Conservation (phyloP, 2,329 filamentous ascomycete genomes). For the Fusarium robinianum region DNA sequence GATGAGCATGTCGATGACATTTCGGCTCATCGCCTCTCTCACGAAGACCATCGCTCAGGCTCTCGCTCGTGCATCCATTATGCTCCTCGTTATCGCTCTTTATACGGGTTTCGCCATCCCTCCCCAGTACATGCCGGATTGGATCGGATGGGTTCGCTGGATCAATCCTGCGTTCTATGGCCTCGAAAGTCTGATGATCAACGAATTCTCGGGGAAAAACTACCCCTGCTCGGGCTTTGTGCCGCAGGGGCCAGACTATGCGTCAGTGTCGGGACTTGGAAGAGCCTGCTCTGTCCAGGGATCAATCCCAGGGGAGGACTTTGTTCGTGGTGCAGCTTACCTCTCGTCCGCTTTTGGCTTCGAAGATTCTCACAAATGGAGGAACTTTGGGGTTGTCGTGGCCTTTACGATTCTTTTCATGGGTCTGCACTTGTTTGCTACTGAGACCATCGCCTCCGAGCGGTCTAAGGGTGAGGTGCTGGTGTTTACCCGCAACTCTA, state of each 20-base stretch:
- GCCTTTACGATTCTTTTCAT: constrained; percentile 59
- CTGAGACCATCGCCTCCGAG: constrained; percentile 9
- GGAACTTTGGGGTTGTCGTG: constrained; percentile 66
- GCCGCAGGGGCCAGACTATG: constrained; percentile 6
- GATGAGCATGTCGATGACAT: constrained; percentile 28
- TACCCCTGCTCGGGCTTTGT: constrained; percentile 10
- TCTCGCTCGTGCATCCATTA: constrained; percentile 55
- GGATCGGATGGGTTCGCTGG: constrained; percentile 63
- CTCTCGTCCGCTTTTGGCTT: constrained; percentile 10
- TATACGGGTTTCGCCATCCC: constrained; percentile 37
- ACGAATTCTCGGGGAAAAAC: constrained; percentile 11
- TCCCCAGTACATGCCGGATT: constrained; percentile 11
- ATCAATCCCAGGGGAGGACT: constrained; percentile 7
- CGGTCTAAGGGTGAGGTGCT: constrained; percentile 16
- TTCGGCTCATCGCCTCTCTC: constrained; percentile 28
- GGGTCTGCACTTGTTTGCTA: constrained; percentile 6
- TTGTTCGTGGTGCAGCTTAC: constrained; percentile 10
- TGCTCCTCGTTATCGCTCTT: constrained; percentile 56
- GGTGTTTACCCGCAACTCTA: constrained; percentile 11
- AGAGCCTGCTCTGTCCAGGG: constrained; percentile 13
- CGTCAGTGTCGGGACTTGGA: not conserved
- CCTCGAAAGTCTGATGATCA: constrained; percentile 23
- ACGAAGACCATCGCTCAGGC: constrained; percentile 29
- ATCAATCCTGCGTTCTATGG: constrained; percentile 64
- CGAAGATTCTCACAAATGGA: constrained; percentile 49